phyloP scores from a whole-genome alignment of 331 rosid genomes.

The Pyrus hybrid region DNA sequence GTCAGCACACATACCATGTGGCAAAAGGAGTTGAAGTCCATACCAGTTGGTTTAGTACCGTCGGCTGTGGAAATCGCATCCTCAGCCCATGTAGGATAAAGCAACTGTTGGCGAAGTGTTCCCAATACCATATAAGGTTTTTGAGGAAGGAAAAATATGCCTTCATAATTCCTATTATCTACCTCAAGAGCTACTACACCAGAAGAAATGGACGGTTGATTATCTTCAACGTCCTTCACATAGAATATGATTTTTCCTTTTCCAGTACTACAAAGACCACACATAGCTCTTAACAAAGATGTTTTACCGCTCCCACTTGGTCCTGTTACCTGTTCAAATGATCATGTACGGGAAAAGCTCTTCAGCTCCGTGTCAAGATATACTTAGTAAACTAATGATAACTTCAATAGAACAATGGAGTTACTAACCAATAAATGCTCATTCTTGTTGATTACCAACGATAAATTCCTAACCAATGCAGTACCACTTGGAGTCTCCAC shows the following conservation, averaged over 20 bases:
- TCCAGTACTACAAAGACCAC: slow-evolving; percentile 89
- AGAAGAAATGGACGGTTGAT: slow-evolving; percentile 27
- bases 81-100: slow-evolving; percentile 82
- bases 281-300: slow-evolving; percentile 82
- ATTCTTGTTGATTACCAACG: slow-evolving; percentile 50
- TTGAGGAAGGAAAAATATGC: slow-evolving; percentile 96
- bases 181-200: slow-evolving; percentile 22
- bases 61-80: slow-evolving; percentile 31
- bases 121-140: slow-evolving; percentile 97
- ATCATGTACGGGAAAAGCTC: slow-evolving; percentile 9
- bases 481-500: slow-evolving; percentile 62
- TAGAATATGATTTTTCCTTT: slow-evolving; percentile 63
- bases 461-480: slow-evolving; percentile 55
- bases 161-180: slow-evolving; percentile 44
- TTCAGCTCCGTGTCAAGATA: slow-evolving; percentile 1
- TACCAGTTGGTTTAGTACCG: slow-evolving; percentile 28
- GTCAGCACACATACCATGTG: background rate
- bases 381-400: background rate
- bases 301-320: slow-evolving; percentile 97
- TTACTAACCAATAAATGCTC: slow-evolving; percentile 77
- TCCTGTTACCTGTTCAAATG: slow-evolving; percentile 61
- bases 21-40: background rate
- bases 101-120: slow-evolving; percentile 81
- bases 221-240: slow-evolving; percentile 34
- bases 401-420: background rate